phyloP scores from a whole-genome alignment of 2,329 filamentous ascomycete genomes.

The Pestalotiopsis sp. region DNA sequence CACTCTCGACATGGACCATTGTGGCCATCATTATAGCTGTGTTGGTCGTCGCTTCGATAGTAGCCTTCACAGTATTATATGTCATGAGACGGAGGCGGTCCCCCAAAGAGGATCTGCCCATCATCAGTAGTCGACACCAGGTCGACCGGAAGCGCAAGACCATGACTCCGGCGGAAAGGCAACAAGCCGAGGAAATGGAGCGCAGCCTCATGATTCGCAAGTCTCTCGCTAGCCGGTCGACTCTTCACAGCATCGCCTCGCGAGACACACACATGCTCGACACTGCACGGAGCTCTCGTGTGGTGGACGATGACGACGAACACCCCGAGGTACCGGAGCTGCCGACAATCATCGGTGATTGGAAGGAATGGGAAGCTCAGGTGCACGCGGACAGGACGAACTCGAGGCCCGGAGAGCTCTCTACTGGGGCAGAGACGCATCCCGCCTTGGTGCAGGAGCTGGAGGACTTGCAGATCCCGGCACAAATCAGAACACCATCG shows the following conservation, averaged over 20 bases:
- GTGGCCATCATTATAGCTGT: conserved; percentile 25
- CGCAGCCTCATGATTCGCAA: conserved; percentile 33
- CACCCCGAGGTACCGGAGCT: conserved; percentile 9
- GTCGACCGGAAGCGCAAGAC: conserved; percentile 16
- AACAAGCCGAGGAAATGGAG: conserved; percentile 27
- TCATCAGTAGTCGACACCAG: conserved; percentile 4
- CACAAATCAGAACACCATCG: conserved; percentile 20
- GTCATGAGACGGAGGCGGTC: conserved; percentile 20
- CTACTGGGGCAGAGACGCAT: conserved; percentile 21
- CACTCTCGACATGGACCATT: conserved; percentile 25
- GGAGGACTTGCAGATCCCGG: conserved; percentile 19
- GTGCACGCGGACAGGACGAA: conserved; percentile 30
- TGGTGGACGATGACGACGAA: conserved; percentile 13
- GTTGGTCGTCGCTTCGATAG: conserved; percentile 21
- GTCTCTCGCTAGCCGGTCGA: conserved; percentile 31
- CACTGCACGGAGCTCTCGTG: conserved; percentile 10
- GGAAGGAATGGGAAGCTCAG: conserved; percentile 43
- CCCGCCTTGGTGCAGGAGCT: conserved; percentile 27
- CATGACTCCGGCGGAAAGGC: conserved; percentile 21
- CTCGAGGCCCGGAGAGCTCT: conserved; percentile 20
- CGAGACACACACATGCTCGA: conserved; percentile 15
- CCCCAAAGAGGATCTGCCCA: conserved; percentile 8
- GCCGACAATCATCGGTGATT: conserved; percentile 26
- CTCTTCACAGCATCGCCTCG: conserved; percentile 12
- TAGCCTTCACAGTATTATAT: conserved; percentile 22